A percentile compares a stretch with the other conserved stretches of the same genome.
These are phyloP conservation scores for Neurospora sp. DNA, from an alignment of 495 filamentous ascomycete species.

Conservation along the genomic window DNA sequence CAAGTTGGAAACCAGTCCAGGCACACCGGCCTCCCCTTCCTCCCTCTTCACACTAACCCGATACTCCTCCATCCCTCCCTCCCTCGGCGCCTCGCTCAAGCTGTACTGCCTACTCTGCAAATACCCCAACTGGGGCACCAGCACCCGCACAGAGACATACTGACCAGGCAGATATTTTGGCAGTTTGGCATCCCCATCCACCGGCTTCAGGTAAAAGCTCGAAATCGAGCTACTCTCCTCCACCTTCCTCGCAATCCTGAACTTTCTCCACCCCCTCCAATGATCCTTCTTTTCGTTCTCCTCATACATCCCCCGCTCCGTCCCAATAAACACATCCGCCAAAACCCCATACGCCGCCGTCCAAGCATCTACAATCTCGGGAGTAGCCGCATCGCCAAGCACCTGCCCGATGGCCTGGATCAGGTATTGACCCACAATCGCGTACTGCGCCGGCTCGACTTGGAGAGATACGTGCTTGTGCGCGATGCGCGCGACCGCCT, in stretches of 20 bases:
- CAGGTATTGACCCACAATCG: constrained; percentile 57
- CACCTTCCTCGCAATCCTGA: constrained; percentile 49
- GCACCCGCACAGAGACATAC: constrained; percentile 53
- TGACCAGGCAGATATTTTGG: constrained; percentile 57
- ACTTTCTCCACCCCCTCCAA: constrained; percentile 60
- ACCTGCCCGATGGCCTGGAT: constrained; percentile 59
- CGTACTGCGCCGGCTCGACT: constrained; percentile 57
- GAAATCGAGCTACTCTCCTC: constrained; percentile 49
- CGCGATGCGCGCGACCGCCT: constrained; percentile 61
- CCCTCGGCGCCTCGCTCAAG: constrained; percentile 49
- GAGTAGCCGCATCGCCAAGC: constrained; percentile 55
- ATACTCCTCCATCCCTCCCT: constrained; percentile 40
- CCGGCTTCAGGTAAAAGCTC: constrained; percentile 56
- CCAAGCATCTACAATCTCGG: constrained; percentile 59
- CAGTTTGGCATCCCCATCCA: constrained; percentile 43
- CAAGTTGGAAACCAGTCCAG: constrained; percentile 59
- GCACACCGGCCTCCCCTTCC: constrained; percentile 31
- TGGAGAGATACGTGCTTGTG: constrained; percentile 66
- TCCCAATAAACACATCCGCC: constrained; percentile 54
- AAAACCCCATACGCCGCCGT: constrained; percentile 52
- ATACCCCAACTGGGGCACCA: constrained; percentile 47
- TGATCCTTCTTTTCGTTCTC: constrained; percentile 27
- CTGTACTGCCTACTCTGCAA: constrained; percentile 62
- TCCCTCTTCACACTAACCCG: constrained; percentile 64
- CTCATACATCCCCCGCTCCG: constrained; percentile 51